Percentiles rank a stretch among this genome's conserved stretches.
Evolutionary conservation across 805 yeast genomes (phyloP).

Genomic region (Candida bentonensis): DNA sequence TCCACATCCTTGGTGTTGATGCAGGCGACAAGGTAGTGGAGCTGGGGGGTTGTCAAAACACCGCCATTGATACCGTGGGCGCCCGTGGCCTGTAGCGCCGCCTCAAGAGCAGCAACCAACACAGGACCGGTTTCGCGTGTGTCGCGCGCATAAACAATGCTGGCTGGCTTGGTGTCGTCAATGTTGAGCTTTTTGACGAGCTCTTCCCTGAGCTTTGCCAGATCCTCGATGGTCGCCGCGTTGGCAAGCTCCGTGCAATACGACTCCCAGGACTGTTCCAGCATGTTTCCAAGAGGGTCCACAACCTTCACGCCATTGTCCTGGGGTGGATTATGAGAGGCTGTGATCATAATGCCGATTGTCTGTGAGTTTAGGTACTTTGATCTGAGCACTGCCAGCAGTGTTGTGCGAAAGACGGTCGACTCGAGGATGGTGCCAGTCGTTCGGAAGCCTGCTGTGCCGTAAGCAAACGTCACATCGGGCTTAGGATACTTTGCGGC

Average conservation of each 20-base stretch:
- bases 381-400: slow-evolving; percentile 76
- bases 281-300: slow-evolving; percentile 88
- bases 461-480: slow-evolving; percentile 43
- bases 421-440: slow-evolving; percentile 57
- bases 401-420: slow-evolving; percentile 71
- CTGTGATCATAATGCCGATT: slow-evolving; percentile 94
- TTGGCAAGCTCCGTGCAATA: slow-evolving; percentile 75
- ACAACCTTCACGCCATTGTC: slow-evolving; percentile 92
- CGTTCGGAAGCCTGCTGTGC: slow-evolving; percentile 96
- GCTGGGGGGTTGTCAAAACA: slow-evolving; percentile 80
- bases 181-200: slow-evolving; percentile 32
- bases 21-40: slow-evolving; percentile 72
- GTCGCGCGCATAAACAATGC: slow-evolving; percentile 66
- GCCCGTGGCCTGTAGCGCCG: slow-evolving; percentile 41
- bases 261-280: slow-evolving; percentile 70
- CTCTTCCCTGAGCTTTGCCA: slow-evolving; percentile 26
- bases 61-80: slow-evolving; percentile 43
- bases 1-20: slow-evolving; percentile 53
- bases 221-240: slow-evolving; percentile 32
- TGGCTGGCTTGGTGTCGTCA: slow-evolving; percentile 29
- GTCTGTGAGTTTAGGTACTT: slow-evolving; percentile 48
- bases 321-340: slow-evolving; percentile 83
- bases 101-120: slow-evolving; percentile 42
- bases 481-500: slow-evolving; percentile 32
- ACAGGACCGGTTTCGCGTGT: slow-evolving; percentile 75